Evolutionary conservation across 345 rosid genomes (phyloP), one percentile per base, ranked within the genome.

Genomic region (Eucalyptus viminalis): DNA sequence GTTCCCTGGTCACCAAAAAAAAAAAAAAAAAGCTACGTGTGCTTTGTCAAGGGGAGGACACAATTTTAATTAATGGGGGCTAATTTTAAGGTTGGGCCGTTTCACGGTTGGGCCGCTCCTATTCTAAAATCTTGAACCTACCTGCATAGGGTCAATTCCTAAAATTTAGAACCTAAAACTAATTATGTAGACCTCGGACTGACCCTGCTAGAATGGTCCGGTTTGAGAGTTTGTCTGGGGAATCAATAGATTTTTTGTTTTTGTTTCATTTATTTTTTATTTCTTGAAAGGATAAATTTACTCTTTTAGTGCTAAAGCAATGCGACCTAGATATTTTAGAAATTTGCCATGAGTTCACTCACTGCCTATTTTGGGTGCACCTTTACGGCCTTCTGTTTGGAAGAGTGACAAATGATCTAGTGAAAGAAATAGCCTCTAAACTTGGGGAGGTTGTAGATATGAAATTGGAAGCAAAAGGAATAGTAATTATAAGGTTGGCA

Each of bases 201-300:
- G 4, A 62, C 69, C 4, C 2, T 15, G 3, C 10, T 15, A 14
- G 40, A n/a, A 29, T 6, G 11, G 37, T 65, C 2, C 1, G 2
- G 5, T 65, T 65, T 11, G 0, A 65, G 5, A 34, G 10, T 65
- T 9, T 14, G 19, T 65, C 2, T 2, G 1, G 17, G 37, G 76
- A 65, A 65, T 8, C 5, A 1, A n/a, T 16, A 8, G 3, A n/a
- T n/a, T 65, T n/a, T 65, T 65, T 14, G 4, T 65, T 65, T n/a
- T 65, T 29, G 16, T 14, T 65, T 15, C 8, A 13, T 65, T 27
- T 27, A 34, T 62, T 62, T 11, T 27, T 62, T 2, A 65, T 65
- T 65, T 8, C 19, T 65, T 65, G 37, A 29, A 65, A 29, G 37
- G 37, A 65, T 8, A 65, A 65, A n/a, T 15, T 65, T 65, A 65